A percentile compares a stretch with the other conserved stretches of the same genome.
phyloP scores from a whole-genome alignment of 1,139 yeast species.

The Taphrina pruni region DNA sequence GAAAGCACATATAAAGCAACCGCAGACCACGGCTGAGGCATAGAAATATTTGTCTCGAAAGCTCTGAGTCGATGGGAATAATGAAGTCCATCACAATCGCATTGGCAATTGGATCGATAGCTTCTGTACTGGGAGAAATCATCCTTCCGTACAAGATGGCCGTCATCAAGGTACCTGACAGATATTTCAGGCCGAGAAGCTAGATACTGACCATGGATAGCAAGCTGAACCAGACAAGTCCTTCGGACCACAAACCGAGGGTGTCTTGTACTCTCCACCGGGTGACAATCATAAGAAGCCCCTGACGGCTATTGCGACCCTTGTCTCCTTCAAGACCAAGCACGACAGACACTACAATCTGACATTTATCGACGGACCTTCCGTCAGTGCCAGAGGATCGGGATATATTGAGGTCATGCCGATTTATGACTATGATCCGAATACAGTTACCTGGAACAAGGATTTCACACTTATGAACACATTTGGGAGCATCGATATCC shows the following conservation, averaged over 20 bases:
- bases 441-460: conserved; percentile 12
- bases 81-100: conserved; percentile 1
- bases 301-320: conserved; percentile 3
- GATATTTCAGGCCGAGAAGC: not conserved
- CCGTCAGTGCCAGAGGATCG: not conserved
- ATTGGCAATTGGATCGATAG: not conserved
- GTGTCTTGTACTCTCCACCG: conserved; percentile 6
- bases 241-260: conserved; percentile 8
- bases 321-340: conserved; percentile 13
- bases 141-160: conserved; percentile 15
- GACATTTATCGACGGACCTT: conserved; percentile 5
- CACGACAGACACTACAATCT: conserved; percentile 2
- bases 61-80: not conserved
- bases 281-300: not conserved
- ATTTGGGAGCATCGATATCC: not conserved
- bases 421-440: conserved; percentile 5
- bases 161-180: conserved; percentile 1
- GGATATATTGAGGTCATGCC: not conserved
- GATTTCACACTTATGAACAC: not conserved
- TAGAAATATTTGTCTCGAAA: too few species aligned
- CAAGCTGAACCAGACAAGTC: conserved; percentile 19
- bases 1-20: too few species aligned
- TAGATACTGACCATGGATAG: not conserved
- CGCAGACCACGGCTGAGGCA: too few species aligned
- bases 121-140: conserved; percentile 1